A percentile compares a stretch with the other conserved stretches of the same genome.
These are phyloP conservation scores for Sugiyamaella chiloensis DNA, from an alignment of 805 yeast species.

Conservation along the genomic window DNA sequence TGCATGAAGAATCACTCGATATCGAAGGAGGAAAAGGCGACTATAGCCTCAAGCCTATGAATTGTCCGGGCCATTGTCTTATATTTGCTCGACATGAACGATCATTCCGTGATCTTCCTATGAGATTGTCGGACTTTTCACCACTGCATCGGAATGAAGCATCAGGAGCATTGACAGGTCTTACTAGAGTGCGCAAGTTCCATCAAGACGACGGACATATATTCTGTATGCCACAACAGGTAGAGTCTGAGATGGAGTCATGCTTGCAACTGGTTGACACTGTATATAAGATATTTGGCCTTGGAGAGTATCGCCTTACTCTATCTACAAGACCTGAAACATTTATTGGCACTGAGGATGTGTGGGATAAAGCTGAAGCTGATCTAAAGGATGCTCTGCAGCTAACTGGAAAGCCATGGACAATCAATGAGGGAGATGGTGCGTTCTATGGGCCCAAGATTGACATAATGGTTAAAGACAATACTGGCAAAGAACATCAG, in stretches of 20 bases:
- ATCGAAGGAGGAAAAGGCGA: constrained; percentile 44
- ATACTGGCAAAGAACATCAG: constrained; percentile 78
- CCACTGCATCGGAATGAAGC: constrained; percentile 93
- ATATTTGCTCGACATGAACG: constrained; percentile 72
- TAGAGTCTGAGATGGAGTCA: constrained; percentile 65
- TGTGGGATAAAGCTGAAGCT: constrained; percentile 82
- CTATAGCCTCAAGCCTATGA: constrained; percentile 84
- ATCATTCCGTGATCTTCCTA: constrained; percentile 82
- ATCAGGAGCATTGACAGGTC: constrained; percentile 88
- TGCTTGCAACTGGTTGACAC: constrained; percentile 72
- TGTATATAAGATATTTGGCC: constrained; percentile 68
- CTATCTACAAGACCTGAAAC: constrained; percentile 84
- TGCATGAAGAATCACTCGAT: constrained; percentile 28
- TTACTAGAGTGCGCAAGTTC: constrained; percentile 89
- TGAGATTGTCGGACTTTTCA: constrained; percentile 83
- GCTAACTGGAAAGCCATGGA: constrained; percentile 57
- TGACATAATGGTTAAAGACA: constrained; percentile 79
- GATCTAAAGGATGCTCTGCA: constrained; percentile 57
- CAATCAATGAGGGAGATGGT: constrained; percentile 87
- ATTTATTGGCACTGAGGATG: constrained; percentile 68
- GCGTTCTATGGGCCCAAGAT: constrained; percentile 75
- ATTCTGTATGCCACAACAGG: constrained; percentile 78
- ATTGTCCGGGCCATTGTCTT: constrained; percentile 79
- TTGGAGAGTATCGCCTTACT: constrained; percentile 55
- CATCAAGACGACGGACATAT: constrained; percentile 99